phyloP scores from a whole-genome alignment of 208 protist species.

The Trypanosoma platydactyli region DNA sequence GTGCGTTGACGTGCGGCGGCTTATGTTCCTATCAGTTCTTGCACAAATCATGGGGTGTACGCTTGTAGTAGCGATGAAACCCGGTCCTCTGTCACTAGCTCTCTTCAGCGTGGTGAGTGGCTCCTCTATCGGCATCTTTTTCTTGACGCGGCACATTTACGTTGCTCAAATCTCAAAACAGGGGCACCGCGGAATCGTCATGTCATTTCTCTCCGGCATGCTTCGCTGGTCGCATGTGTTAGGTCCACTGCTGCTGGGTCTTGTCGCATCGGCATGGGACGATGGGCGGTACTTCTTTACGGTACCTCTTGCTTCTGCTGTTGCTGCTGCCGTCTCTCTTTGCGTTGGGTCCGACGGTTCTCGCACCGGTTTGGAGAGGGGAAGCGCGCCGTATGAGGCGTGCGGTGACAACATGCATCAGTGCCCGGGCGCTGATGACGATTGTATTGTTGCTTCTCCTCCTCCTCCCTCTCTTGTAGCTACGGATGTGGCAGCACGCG shows the following conservation, averaged over 20 bases:
- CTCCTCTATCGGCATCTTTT: slow-evolving; percentile 70
- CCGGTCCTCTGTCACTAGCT: slow-evolving; percentile 26
- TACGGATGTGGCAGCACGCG: too few relatives aligned
- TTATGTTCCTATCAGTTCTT: slow-evolving; percentile 59
- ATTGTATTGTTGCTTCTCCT: too few relatives aligned
- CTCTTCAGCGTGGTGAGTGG: slow-evolving; percentile 67
- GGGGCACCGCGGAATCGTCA: slow-evolving; percentile 73
- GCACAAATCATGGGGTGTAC: slow-evolving; percentile 48
- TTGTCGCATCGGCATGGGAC: slow-evolving; percentile 41
- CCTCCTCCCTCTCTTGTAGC: too few relatives aligned
- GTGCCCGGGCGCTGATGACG: not conserved
- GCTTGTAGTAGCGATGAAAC: slow-evolving; percentile 9
- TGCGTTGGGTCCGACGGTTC: slow-evolving; percentile 30
- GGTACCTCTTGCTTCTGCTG: slow-evolving; percentile 34
- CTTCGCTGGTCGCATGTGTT: slow-evolving; percentile 78
- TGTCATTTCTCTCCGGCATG: slow-evolving; percentile 75
- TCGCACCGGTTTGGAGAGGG: slow-evolving; percentile 2
- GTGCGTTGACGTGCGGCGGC: slow-evolving; percentile 56
- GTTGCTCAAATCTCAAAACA: slow-evolving; percentile 61
- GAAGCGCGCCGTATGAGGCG: not conserved
- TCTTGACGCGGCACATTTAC: slow-evolving; percentile 83
- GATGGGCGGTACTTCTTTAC: slow-evolving; percentile 59
- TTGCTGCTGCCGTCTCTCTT: slow-evolving; percentile 35
- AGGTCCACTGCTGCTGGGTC: slow-evolving; percentile 52
- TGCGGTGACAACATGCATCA: not conserved